Base-by-base conservation (phyloP, 805 yeast species). In the Ogataea populi-albae region DNA sequence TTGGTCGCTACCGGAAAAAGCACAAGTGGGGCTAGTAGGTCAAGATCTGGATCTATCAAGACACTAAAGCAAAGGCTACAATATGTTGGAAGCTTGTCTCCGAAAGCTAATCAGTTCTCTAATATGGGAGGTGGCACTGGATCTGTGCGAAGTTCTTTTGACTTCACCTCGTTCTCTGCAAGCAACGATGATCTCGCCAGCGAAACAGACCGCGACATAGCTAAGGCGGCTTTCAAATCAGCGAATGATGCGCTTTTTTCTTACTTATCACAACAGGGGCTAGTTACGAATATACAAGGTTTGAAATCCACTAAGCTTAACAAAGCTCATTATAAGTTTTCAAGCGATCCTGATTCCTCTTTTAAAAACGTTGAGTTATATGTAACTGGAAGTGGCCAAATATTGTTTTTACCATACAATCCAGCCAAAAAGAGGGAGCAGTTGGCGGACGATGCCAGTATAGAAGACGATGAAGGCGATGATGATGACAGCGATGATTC, bases 351-450 rank as follows among this genome's bases (percentile, higher is more conserved):
- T 17, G 27, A 35, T 17, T 41, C 37, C n/a, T 23, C 26, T 26
- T 35, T 36, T 24, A 43, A 37, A 17, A 49, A 40, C 26, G 35
- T 46, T n/a, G 51, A 55, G 27, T 42, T 54, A 0, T 57, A 50
- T 21, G 16, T 57, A 9, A 54, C 65, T 0, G 61, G 62, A 22
- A 61, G 53, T 29, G 66, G 65, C 4, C 62, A 57, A 19, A 48
- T 62, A 9, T 31, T 62, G 15, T 59, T 55, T 26, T 26, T 62
- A 8, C 68, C 68, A 3, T 57, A 56, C 28, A 55, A 56, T 33
- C 61, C 65, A 3, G 49, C 52, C 15, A 57, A 52, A 35, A 59
- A 50, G 35, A 47, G 47, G 15, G 58, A 50, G 21, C 52, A 46
- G 24, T 25, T 40, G 4, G 45, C 37, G 19, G 50, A 44, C 7